A percentile compares a stretch with the other conserved stretches of the same genome.
These are phyloP conservation scores for Sarcodon sp. DNA, from an alignment of 768 basidiomycete species.

Conservation along the genomic window DNA sequence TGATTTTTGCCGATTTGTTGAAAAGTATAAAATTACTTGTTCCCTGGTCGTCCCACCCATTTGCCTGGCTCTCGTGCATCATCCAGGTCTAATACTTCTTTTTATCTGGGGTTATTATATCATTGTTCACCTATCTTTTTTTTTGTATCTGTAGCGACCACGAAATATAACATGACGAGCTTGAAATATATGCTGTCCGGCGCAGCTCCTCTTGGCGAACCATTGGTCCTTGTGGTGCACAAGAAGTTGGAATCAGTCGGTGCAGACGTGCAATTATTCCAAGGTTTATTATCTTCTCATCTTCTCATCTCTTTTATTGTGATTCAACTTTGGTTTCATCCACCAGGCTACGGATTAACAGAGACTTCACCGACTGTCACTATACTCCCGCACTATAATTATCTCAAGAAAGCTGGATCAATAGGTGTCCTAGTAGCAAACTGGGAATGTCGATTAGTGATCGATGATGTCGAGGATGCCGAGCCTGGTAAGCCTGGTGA, in stretches of 20 bases:
- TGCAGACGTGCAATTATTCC: constrained; percentile 26
- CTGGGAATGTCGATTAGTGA: constrained; percentile 61
- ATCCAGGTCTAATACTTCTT: constrained; percentile 35
- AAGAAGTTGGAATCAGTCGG: constrained; percentile 27
- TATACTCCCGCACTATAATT: constrained; percentile 31
- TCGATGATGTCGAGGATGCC: constrained; percentile 44
- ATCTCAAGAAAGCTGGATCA: constrained; percentile 41
- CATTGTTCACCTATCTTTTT: not conserved
- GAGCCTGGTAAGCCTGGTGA: constrained; percentile 54
- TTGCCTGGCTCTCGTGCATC: constrained; percentile 57
- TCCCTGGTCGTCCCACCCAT: constrained; percentile 71
- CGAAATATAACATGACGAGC: constrained; percentile 53
- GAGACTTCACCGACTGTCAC: constrained; percentile 72
- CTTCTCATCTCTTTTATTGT: not conserved
- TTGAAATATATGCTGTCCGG: constrained; percentile 51
- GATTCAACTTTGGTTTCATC: not conserved
- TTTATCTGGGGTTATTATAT: not conserved
- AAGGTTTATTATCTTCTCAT: constrained; percentile 26
- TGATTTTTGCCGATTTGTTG: constrained; percentile 50
- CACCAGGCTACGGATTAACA: constrained; percentile 61
- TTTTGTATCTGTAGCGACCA: constrained; percentile 30
- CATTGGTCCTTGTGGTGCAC: constrained; percentile 38
- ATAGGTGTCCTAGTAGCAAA: constrained; percentile 64
- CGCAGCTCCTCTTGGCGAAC: constrained; percentile 68
- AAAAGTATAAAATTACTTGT: constrained; percentile 47